A percentile compares a stretch with the other conserved stretches of the same genome.
These are phyloP conservation scores for Fusarium begoniae DNA, from an alignment of 2,329 filamentous ascomycete species.

Conservation along the genomic window DNA sequence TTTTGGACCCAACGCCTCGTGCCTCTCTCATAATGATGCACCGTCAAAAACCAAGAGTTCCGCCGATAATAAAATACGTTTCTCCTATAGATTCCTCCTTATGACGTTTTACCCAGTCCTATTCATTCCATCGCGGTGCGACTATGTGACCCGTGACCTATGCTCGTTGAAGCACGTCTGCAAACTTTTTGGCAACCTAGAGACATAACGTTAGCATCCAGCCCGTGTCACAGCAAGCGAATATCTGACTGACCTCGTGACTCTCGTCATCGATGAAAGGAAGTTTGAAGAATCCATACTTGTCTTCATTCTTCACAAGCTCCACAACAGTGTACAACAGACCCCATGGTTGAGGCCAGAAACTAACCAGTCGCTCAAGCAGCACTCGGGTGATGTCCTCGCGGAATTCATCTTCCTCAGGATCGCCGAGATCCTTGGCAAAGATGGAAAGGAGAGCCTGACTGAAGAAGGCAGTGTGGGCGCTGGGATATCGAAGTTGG, in stretches of 20 bases:
- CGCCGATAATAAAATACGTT: conserved; percentile 23
- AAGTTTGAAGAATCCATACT: conserved; percentile 90
- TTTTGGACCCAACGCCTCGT: conserved; percentile 41
- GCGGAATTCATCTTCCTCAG: conserved; percentile 82
- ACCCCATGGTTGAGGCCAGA: conserved; percentile 96
- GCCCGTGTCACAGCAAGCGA: too few relatives aligned
- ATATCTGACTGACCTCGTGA: conserved; percentile 73
- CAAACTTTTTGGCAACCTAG: conserved; percentile 51
- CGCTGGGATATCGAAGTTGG: conserved; percentile 89
- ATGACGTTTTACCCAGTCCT: conserved; percentile 20
- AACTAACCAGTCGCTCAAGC: conserved; percentile 86
- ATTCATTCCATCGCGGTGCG: background rate
- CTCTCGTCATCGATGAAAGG: conserved; percentile 91
- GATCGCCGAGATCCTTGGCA: conserved; percentile 75
- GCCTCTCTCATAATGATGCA: conserved; percentile 32
- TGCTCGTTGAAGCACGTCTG: conserved; percentile 47
- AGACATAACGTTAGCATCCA: conserved; percentile 11
- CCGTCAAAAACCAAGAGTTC: conserved; percentile 38
- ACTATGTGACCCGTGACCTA: conserved; percentile 27
- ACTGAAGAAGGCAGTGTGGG: conserved; percentile 92
- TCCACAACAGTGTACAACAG: conserved; percentile 88
- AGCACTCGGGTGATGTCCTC: conserved; percentile 91
- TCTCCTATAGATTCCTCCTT: conserved; percentile 28
- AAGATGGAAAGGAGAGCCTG: conserved; percentile 87
- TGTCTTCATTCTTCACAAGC: conserved; percentile 88